Conservation (phyloP, 164 flowering plant genomes). For the Kingdonia uniflora region DNA sequence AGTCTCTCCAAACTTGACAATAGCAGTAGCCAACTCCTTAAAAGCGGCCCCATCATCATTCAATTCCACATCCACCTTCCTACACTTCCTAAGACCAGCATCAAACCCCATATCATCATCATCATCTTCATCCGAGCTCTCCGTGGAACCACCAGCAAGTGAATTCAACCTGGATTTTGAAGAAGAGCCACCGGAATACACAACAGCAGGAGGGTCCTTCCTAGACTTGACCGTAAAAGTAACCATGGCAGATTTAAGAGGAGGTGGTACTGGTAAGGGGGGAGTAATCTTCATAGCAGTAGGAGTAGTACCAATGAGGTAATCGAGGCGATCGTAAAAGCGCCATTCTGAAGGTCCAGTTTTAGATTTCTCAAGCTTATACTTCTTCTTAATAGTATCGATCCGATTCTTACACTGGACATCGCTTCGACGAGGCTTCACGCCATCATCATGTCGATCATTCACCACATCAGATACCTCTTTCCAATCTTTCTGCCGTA, state of each 20-base stretch:
- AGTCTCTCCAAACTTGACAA: slow-evolving; percentile 54
- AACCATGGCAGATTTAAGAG: too few species aligned
- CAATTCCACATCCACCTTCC: too few species aligned
- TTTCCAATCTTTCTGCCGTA: neutral
- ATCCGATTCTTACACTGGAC: neutral
- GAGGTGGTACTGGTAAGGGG: neutral
- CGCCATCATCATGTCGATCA: neutral
- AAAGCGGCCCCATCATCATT: too few species aligned
- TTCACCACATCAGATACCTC: neutral
- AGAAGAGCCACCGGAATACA: too few species aligned
- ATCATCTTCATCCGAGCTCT: too few species aligned
- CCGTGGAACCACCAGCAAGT: too few species aligned
- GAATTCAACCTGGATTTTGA: too few species aligned
- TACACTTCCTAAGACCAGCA: too few species aligned
- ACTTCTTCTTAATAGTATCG: neutral
- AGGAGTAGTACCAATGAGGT: neutral
- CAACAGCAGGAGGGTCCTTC: too few species aligned
- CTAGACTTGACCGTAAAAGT: too few species aligned
- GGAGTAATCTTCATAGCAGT: neutral
- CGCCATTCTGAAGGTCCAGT: neutral
- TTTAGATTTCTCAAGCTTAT: neutral
- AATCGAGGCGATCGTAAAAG: neutral
- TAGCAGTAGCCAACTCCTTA: neutral
- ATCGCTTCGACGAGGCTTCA: neutral
- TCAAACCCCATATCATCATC: too few species aligned